Conservation (phyloP, 192 early-diverging fungal species). For the Lobosporangium transversale region DNA sequence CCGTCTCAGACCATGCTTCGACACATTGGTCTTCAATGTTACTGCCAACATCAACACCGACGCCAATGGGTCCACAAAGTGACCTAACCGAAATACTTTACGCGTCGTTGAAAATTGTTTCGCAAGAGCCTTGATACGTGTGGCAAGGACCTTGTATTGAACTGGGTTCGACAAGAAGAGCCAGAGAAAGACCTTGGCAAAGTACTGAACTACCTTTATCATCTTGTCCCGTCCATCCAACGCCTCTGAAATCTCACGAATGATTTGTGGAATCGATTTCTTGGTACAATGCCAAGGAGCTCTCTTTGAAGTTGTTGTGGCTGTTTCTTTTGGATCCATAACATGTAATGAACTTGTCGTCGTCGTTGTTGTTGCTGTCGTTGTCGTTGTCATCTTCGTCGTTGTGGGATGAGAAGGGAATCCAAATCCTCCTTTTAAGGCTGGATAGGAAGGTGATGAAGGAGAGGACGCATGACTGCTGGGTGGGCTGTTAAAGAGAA, state of each 20-base stretch:
- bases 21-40: constrained; percentile 1
- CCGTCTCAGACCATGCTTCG: neutral
- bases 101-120: constrained; percentile 79
- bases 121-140: constrained; percentile 57
- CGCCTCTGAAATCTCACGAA: constrained; percentile 71
- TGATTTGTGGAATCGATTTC: constrained; percentile 46
- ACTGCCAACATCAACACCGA: constrained; percentile 56
- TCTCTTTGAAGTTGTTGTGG: neutral
- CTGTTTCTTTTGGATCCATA: too few relatives aligned
- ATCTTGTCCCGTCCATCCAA: constrained; percentile 89
- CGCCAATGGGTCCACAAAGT: constrained; percentile 72
- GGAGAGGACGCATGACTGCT: constrained; percentile 39
- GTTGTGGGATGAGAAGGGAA: neutral
- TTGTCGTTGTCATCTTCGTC: neutral
- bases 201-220: constrained; percentile 82
- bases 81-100: constrained; percentile 77
- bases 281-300: constrained; percentile 20
- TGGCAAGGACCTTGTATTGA: constrained; percentile 21
- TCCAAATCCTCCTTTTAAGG: neutral
- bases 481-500: constrained; percentile 32
- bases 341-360: neutral
- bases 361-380: neutral
- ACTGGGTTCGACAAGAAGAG: constrained; percentile 34
- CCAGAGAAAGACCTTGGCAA: constrained; percentile 76
- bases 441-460: constrained; percentile 24